phyloP scores from a whole-genome alignment of 306 rosid species.

The Quercus agrifolia region DNA sequence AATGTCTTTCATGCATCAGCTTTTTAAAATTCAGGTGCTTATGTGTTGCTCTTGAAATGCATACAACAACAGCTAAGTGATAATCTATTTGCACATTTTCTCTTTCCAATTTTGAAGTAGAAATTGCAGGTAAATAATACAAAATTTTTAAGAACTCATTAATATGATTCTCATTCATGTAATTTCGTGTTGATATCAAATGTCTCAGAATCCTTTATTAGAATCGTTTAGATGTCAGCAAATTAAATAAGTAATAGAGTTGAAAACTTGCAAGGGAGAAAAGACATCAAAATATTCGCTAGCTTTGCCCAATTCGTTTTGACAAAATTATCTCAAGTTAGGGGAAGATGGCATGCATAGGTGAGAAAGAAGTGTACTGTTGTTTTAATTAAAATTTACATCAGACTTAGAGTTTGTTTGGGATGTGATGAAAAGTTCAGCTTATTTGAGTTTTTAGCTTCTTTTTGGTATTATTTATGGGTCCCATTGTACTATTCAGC shows the following conservation, averaged over 20 bases:
- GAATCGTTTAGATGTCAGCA: background rate
- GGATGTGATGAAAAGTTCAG: no score
- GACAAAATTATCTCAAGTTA: background rate
- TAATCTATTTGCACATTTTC: background rate
- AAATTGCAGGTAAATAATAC: background rate
- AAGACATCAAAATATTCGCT: background rate
- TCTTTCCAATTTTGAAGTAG: background rate
- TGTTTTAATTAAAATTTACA: background rate
- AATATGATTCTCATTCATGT: background rate
- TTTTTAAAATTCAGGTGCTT: background rate
- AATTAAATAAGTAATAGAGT: background rate
- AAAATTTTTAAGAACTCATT: background rate
- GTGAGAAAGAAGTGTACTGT: background rate
- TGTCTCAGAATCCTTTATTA: background rate
- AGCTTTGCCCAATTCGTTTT: background rate
- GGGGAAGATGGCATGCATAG: background rate
- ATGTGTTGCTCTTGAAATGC: background rate
- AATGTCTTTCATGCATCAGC: background rate
- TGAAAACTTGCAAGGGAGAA: background rate
- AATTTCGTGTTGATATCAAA: background rate
- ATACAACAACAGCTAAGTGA: background rate
- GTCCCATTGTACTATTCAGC: no score
- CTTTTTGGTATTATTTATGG: no score
- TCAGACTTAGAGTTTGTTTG: no score
- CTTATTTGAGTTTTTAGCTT: no score